Base-by-base conservation (phyloP, 1,284 basidiomycete species). In the Agroathelia rolfsii region DNA sequence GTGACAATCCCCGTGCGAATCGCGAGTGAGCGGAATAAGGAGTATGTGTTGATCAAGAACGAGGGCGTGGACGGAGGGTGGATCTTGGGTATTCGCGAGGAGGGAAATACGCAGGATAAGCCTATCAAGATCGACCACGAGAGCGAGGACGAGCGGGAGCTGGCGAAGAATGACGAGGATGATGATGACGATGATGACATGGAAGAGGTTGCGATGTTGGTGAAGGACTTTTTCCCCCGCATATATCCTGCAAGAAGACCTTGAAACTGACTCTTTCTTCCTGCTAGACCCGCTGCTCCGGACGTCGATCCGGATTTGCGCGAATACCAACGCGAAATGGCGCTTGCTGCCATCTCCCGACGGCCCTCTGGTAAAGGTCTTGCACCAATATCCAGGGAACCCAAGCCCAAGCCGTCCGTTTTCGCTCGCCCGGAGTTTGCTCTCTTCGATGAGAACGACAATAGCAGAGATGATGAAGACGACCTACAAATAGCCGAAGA, bases 21-120 rank as follows among this genome's bases (percentile, higher is more conserved):
- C 38, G 94, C 94, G 0, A 89, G 89, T 41, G 89, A 95, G 57
- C 65, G 94, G 35, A 97, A 96, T 50, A 80, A 76, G 49, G 80
- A 96, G 56, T 99, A 99, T 54, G 68, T 97, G 5, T 66, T 99
- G 26, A 69, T 97, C 30, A 93, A 93, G 64, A 93, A 93, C 43
- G 80, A 87, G 47, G 75, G 76, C 13, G 74, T 66, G 18, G 79
- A 77, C 18, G 89, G 90, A 2, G 95, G 95, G 0, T 99, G 92
- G 84, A 78, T 94, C 15, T 61, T 99, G 14, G 95, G 94, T 2
- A 81, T 96, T 17, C 69, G 76, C 24, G 78, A 93, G 43, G 82
- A 79, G 33, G 72, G 89, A 49, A 73, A 71, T 3, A 85, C 74
- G 3, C 64, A 70, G 37, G 69, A 77, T 25, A 89, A 88, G 46